These are phyloP conservation scores for Kuraishia piskuri DNA, from an alignment of 805 yeast species.

Conservation along the genomic window DNA sequence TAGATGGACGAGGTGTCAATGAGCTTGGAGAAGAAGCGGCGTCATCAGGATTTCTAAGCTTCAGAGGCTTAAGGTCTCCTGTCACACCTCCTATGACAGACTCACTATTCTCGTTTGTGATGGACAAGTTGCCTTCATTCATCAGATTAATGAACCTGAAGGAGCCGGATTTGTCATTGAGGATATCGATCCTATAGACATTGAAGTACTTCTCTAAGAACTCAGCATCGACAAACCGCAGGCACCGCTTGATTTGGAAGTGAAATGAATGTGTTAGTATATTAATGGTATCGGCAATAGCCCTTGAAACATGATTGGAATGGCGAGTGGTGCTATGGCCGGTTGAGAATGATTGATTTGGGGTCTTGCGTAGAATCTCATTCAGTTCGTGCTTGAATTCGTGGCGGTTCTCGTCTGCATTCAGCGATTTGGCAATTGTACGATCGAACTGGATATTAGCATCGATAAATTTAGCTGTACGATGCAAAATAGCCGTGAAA, in stretches of 20 bases:
- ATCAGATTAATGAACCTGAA: not conserved
- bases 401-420: not conserved
- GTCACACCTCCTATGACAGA: not conserved
- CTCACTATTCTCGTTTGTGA: not conserved
- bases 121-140: not conserved
- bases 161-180: not conserved
- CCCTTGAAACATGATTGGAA: conserved; percentile 3
- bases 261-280: conserved; percentile 13
- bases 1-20: not conserved
- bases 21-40: not conserved
- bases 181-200: conserved; percentile 17
- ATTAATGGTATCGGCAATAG: conserved; percentile 11
- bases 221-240: conserved; percentile 11
- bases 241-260: conserved; percentile 7
- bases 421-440: not conserved
- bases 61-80: conserved; percentile 12
- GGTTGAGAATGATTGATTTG: conserved; percentile 1
- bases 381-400: not conserved
- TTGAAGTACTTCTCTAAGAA: conserved; percentile 14
- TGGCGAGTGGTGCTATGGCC: conserved; percentile 2
- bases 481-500: conserved; percentile 5
- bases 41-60: conserved; percentile 12
- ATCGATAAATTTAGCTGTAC: not conserved
- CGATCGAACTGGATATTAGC: conserved; percentile 10
- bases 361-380: conserved; percentile 4